Percentiles rank a stretch among this genome's conserved stretches.
phyloP scores from a whole-genome alignment of 1,284 basidiomycete genomes.

The Microbotryomycetes sp. region DNA sequence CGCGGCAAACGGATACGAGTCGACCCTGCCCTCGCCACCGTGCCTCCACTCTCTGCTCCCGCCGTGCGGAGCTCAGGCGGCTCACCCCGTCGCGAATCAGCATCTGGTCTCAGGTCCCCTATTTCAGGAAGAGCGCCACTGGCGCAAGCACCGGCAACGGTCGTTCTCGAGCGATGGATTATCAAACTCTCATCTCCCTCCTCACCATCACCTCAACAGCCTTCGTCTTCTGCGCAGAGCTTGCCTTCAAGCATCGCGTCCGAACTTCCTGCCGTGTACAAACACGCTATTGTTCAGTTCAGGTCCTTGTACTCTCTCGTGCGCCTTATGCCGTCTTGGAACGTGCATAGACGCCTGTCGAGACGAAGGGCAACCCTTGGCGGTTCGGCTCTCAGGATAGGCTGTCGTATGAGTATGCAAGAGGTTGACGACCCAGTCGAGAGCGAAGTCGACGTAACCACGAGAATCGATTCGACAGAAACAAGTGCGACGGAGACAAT shows the following conservation, averaged over 20 bases:
- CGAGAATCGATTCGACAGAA: slow-evolving; percentile 1
- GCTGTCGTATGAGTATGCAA: slow-evolving; percentile 32
- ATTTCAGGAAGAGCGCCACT: not conserved
- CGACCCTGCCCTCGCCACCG: slow-evolving; percentile 1
- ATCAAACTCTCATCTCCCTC: slow-evolving; percentile 17
- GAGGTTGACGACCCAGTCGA: not conserved
- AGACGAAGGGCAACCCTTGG: not conserved
- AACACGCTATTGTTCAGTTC: slow-evolving; percentile 40
- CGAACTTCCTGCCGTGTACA: slow-evolving; percentile 40
- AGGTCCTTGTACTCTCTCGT: slow-evolving; percentile 37
- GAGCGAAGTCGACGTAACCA: slow-evolving; percentile 1
- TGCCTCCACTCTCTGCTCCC: not conserved
- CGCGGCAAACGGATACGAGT: slow-evolving; percentile 26
- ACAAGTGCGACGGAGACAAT: slow-evolving; percentile 18
- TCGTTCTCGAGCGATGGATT: slow-evolving; percentile 35
- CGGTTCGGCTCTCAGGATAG: slow-evolving; percentile 8
- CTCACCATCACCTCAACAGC: slow-evolving; percentile 5
- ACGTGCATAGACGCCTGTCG: slow-evolving; percentile 31
- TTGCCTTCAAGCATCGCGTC: slow-evolving; percentile 2
- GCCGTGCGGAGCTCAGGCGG: not conserved
- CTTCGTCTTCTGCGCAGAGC: not conserved
- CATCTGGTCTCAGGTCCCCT: not conserved
- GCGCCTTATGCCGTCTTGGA: slow-evolving; percentile 34
- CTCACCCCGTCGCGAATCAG: not conserved
- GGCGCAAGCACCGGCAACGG: slow-evolving; percentile 6